Conservation (phyloP, 257 asterid genomes). For the Pogostemon cablin region DNA sequence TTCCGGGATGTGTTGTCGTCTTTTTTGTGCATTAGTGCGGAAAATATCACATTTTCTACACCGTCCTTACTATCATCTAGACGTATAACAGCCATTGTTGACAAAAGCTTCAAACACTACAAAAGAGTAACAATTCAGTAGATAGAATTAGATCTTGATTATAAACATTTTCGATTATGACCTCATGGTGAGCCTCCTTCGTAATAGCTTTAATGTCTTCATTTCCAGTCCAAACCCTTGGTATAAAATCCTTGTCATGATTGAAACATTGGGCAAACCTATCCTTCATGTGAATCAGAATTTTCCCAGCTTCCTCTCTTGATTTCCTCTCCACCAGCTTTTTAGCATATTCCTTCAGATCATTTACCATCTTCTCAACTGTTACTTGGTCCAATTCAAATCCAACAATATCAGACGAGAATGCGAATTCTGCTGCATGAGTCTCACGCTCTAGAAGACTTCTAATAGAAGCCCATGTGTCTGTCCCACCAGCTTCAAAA, state of each 20-base stretch:
- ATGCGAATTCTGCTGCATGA: slow-evolving; percentile 42
- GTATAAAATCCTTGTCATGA: slow-evolving; percentile 62
- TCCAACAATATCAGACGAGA: slow-evolving; percentile 46
- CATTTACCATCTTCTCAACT: slow-evolving; percentile 42
- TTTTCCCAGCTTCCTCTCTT: slow-evolving; percentile 67
- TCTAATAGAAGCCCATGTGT: slow-evolving; percentile 63
- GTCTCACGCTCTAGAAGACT: slow-evolving; percentile 55
- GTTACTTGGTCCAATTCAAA: slow-evolving; percentile 56
- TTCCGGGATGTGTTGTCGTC: slow-evolving; percentile 31
- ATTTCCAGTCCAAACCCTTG: slow-evolving; percentile 78
- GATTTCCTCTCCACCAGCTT: slow-evolving; percentile 56
- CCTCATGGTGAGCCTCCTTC: slow-evolving; percentile 62
- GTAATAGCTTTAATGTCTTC: slow-evolving; percentile 65
- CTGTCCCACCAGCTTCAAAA: slow-evolving; percentile 53
- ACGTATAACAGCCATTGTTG: slow-evolving; percentile 53
- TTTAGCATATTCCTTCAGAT: slow-evolving; percentile 51
- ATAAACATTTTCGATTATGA: slow-evolving; percentile 28
- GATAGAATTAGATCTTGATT: neutral
- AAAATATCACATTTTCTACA: slow-evolving; percentile 49
- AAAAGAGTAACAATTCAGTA: slow-evolving; percentile 19
- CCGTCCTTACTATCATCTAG: slow-evolving; percentile 46
- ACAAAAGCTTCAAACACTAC: slow-evolving; percentile 58
- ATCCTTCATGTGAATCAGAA: slow-evolving; percentile 64
- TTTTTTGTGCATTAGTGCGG: slow-evolving; percentile 45
- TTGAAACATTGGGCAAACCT: slow-evolving; percentile 48